These are phyloP conservation scores for Cladophialophora yegresii DNA, from an alignment of 2,329 filamentous ascomycete species.

Conservation along the genomic window DNA sequence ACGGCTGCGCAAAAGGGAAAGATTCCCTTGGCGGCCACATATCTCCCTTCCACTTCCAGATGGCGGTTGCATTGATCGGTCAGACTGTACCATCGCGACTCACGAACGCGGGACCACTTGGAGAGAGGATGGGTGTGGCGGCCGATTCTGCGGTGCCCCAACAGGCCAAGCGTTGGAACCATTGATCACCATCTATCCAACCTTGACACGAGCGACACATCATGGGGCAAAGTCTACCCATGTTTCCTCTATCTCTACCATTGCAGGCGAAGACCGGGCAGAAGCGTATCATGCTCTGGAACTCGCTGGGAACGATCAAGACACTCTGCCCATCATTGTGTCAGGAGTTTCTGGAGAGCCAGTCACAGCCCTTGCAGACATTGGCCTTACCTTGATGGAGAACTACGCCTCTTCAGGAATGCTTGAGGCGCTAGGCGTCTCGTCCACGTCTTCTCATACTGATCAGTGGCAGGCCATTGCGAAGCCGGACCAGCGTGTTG, in stretches of 20 bases:
- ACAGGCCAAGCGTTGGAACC: conserved; percentile 2
- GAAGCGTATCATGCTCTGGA: conserved; percentile 11
- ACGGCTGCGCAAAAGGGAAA: conserved; percentile 2
- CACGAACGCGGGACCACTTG: background rate
- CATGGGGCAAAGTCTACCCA: background rate
- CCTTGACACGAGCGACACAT: background rate
- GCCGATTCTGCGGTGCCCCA: conserved; percentile 5
- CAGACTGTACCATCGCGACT: background rate
- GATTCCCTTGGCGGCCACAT: conserved; percentile 1
- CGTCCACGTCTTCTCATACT: background rate
- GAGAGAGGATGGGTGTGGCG: conserved; percentile 2
- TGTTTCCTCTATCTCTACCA: background rate
- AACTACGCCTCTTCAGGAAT: conserved; percentile 21
- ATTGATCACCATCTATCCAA: conserved; percentile 1
- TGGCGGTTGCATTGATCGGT: background rate
- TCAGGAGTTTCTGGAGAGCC: conserved; percentile 9
- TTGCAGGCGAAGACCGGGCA: background rate
- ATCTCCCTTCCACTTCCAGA: background rate
- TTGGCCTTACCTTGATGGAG: conserved; percentile 18
- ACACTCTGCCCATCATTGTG: conserved; percentile 12
- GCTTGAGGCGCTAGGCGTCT: conserved; percentile 9
- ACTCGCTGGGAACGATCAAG: conserved; percentile 17
- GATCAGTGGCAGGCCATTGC: background rate
- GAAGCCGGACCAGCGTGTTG: conserved; percentile 6
- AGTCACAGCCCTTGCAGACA: conserved; percentile 19